Evolutionary conservation across 2,329 filamentous ascomycete species (phyloP).

Genomic region (Fusarium citri): DNA sequence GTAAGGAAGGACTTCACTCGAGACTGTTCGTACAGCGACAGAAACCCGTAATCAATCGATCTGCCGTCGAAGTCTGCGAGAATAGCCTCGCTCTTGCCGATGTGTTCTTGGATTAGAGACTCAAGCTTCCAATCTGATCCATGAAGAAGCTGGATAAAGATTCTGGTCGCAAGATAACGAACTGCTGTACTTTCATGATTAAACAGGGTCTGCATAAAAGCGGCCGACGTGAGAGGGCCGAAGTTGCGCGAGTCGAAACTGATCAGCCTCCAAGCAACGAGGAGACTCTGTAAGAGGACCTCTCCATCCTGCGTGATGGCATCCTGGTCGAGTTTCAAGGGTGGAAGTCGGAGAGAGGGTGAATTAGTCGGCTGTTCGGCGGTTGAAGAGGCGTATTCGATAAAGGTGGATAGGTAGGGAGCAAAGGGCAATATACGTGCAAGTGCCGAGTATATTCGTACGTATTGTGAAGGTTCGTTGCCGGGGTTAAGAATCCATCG

Average conservation of each 20-base stretch:
- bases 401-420: slow-evolving; percentile 80
- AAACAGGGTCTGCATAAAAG: slow-evolving; percentile 77
- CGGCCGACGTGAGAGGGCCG: slow-evolving; percentile 71
- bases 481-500: slow-evolving; percentile 73
- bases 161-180: slow-evolving; percentile 83
- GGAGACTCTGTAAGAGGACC: slow-evolving; percentile 47
- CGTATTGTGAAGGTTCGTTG: slow-evolving; percentile 51
- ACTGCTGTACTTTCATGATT: slow-evolving; percentile 68
- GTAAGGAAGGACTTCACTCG: slow-evolving; percentile 60
- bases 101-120: slow-evolving; percentile 73
- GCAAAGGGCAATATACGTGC: slow-evolving; percentile 84
- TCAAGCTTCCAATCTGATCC: slow-evolving; percentile 84
- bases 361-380: slow-evolving; percentile 31
- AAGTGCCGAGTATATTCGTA: slow-evolving; percentile 74
- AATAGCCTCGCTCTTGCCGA: slow-evolving; percentile 70
- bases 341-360: slow-evolving; percentile 47
- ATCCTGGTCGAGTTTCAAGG: slow-evolving; percentile 47
- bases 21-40: slow-evolving; percentile 68
- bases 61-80: slow-evolving; percentile 80
- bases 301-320: slow-evolving; percentile 41
- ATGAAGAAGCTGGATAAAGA: slow-evolving; percentile 82
- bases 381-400: slow-evolving; percentile 56
- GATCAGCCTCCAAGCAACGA: slow-evolving; percentile 79
- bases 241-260: slow-evolving; percentile 80
- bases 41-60: slow-evolving; percentile 81